Conservation (phyloP, 1,284 basidiomycete genomes). For the Austroboletus novae-zelandiae region DNA sequence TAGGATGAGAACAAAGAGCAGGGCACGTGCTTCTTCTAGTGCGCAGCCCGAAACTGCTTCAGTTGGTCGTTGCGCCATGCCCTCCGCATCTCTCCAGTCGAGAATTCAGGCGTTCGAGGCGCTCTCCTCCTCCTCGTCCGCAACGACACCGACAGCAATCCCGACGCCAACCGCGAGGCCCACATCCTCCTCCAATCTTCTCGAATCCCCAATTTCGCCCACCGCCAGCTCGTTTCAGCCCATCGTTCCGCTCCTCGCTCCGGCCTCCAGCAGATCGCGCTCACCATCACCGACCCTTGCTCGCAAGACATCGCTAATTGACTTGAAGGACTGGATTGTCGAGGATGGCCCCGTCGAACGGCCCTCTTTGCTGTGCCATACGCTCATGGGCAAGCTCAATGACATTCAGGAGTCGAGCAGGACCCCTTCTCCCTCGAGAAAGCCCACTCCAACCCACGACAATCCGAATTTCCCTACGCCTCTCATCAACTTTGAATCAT, state of each 20-base stretch:
- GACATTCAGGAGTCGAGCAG: constrained; percentile 25
- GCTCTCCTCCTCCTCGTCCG: constrained; percentile 21
- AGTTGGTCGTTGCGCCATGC: constrained; percentile 36
- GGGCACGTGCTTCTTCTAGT: no score
- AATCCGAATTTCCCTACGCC: constrained; percentile 32
- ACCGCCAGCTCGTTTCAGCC: constrained; percentile 36
- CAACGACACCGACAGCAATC: constrained; percentile 1
- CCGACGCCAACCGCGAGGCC: background rate
- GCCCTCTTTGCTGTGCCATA: constrained; percentile 16
- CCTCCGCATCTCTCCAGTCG: constrained; percentile 53
- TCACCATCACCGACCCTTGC: constrained; percentile 56
- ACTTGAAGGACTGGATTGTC: constrained; percentile 73
- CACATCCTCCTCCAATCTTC: constrained; percentile 27
- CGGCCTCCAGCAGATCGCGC: constrained; percentile 35
- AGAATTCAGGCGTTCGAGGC: constrained; percentile 58
- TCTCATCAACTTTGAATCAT: constrained; percentile 56
- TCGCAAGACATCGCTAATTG: constrained; percentile 62
- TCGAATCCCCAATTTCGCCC: constrained; percentile 49
- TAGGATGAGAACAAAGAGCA: no score
- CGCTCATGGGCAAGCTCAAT: constrained; percentile 24
- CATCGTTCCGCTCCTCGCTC: constrained; percentile 31
- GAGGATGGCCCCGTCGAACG: constrained; percentile 51
- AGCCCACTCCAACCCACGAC: background rate
- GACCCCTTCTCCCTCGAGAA: constrained; percentile 22
- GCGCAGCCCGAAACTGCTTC: background rate